phyloP scores from a whole-genome alignment of 352 stramenopile species.

The Peronospora belbahrii region DNA sequence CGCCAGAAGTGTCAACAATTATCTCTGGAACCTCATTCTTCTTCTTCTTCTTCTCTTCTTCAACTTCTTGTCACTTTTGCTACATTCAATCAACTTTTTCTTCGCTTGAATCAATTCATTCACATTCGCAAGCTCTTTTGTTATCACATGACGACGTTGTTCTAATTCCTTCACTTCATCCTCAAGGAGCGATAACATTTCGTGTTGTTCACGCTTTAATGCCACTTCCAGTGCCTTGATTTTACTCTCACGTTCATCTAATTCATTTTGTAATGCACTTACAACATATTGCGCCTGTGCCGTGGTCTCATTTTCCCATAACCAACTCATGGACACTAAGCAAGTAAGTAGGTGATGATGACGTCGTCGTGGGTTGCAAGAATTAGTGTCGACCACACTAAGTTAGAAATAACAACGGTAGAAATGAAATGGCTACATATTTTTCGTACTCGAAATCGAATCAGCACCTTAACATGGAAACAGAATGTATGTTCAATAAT shows the following conservation, averaged over 20 bases:
- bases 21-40: constrained; percentile 16
- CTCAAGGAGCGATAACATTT: constrained; percentile 47
- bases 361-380: no score
- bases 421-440: constrained; percentile 5
- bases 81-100: constrained; percentile 45
- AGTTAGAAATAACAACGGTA: background rate
- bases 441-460: no score
- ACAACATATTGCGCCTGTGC: constrained; percentile 83
- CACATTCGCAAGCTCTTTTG: constrained; percentile 40
- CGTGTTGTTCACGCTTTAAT: constrained; percentile 66
- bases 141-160: constrained; percentile 30
- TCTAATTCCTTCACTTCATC: constrained; percentile 67
- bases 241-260: constrained; percentile 76
- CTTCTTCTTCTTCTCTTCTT: constrained; percentile 38
- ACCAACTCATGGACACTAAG: constrained; percentile 51
- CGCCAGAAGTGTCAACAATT: constrained; percentile 1
- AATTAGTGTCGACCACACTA: background rate
- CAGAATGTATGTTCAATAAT: no score
- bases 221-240: constrained; percentile 72
- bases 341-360: background rate
- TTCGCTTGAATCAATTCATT: constrained; percentile 57
- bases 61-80: constrained; percentile 30
- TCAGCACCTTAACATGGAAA: no score
- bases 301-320: constrained; percentile 80
- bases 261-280: constrained; percentile 65